Percentiles rank a stretch among this genome's conserved stretches.
Conservation (phyloP, 1,284 basidiomycete genomes). For the Trichosporon faecale region DNA sequence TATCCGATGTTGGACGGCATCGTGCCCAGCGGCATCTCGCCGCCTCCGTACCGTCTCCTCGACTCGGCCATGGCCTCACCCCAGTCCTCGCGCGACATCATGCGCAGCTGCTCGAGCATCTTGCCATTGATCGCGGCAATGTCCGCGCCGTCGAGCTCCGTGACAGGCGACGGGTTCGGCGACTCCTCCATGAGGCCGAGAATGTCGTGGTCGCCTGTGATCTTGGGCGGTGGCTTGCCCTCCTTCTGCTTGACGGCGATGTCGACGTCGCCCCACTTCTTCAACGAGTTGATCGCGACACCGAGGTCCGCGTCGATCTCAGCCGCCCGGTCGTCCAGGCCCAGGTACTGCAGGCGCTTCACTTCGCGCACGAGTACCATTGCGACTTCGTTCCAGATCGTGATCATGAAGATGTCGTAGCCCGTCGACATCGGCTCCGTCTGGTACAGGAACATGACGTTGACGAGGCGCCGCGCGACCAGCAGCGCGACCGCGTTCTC, state of each 20-base stretch:
- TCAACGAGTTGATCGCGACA: constrained; percentile 30
- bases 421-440: constrained; percentile 26
- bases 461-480: constrained; percentile 34
- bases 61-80: constrained; percentile 29
- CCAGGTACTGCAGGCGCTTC: constrained; percentile 26
- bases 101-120: constrained; percentile 31
- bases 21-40: constrained; percentile 4
- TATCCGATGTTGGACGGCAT: background rate
- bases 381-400: constrained; percentile 35
- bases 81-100: constrained; percentile 31
- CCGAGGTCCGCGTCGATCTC: constrained; percentile 34
- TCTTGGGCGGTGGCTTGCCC: constrained; percentile 4
- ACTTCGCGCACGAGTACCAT: constrained; percentile 34
- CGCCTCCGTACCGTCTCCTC: constrained; percentile 22
- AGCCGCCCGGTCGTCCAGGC: constrained; percentile 21
- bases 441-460: constrained; percentile 31
- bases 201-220: constrained; percentile 4
- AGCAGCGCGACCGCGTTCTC: constrained; percentile 30
- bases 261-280: constrained; percentile 31
- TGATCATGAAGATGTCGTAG: constrained; percentile 33
- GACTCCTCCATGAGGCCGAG: constrained; percentile 4
- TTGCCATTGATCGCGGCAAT: constrained; percentile 35
- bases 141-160: constrained; percentile 27
- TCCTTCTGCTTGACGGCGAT: constrained; percentile 16
- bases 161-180: constrained; percentile 6